Evolutionary conservation across 1,139 yeast genomes (phyloP).

Genomic region (Saccharomyces hybrid): DNA sequence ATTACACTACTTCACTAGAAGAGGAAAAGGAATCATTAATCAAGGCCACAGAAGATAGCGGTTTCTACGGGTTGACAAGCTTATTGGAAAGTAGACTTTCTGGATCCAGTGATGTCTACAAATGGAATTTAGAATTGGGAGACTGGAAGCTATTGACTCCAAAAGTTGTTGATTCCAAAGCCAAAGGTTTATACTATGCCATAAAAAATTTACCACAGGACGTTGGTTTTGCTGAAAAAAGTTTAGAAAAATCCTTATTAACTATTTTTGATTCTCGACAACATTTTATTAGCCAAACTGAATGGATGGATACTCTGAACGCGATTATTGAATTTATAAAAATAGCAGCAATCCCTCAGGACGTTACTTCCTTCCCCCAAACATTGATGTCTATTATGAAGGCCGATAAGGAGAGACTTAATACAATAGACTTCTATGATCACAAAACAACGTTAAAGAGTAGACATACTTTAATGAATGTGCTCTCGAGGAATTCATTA

Average conservation of each 20-base stretch:
- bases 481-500: slow-evolving; percentile 3
- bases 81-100: slow-evolving; percentile 8
- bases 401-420: slow-evolving; percentile 8
- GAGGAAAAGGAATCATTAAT: slow-evolving; percentile 26
- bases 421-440: slow-evolving; percentile 10
- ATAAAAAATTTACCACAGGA: slow-evolving; percentile 11
- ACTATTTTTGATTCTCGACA: slow-evolving; percentile 1
- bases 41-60: slow-evolving; percentile 15
- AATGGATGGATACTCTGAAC: slow-evolving; percentile 9
- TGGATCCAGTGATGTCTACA: slow-evolving; percentile 10
- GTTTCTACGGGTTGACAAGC: slow-evolving; percentile 25
- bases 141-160: slow-evolving; percentile 28
- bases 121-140: slow-evolving; percentile 25
- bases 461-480: slow-evolving; percentile 12
- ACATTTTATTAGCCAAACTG: slow-evolving; percentile 2
- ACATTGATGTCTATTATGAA: background rate
- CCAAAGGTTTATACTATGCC: slow-evolving; percentile 19
- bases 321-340: slow-evolving; percentile 1
- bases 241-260: slow-evolving; percentile 5
- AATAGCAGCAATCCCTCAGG: background rate
- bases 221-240: slow-evolving; percentile 2
- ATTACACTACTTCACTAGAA: slow-evolving; percentile 48
- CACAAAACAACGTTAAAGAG: slow-evolving; percentile 15
- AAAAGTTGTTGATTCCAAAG: slow-evolving; percentile 10
- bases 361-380: background rate